Base-by-base conservation (phyloP, 768 basidiomycete genomes). In the Lactarius evosmus region DNA sequence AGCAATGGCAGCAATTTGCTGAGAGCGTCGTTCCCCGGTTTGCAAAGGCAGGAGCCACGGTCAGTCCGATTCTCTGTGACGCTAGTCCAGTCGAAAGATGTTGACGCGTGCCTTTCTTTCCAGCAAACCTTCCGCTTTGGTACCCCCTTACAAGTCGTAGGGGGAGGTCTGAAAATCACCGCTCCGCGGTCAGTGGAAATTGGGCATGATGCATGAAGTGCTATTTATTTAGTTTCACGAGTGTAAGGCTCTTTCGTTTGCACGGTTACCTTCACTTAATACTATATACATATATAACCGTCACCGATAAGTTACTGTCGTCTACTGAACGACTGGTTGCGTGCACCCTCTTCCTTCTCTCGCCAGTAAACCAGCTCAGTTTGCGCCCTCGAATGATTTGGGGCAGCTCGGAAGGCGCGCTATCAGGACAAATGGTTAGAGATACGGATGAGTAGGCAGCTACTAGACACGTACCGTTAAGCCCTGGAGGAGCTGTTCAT, bases 361-460 rank as follows among this genome's bases (percentile, higher is more conserved):
- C 89, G 82, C 90, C 94, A 97, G 74, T 87, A 93, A 4, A 84
- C 85, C 44, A 94, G 82, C 71, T 98, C 95, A 62, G 84, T 83
- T 72, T 96, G 95, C 1, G 89, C 82, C 72, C 93, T 93, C 1
- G 89, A 85, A 73, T 97, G 95, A 7, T 86, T 87, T 2, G 84
- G 68, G 51, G 68, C 86, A 50, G 85, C 79, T 50, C 85, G 85
- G 1, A 86, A 83, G 9, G 84, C 87, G 71, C 81, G 85, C 88
- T 89, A 69, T 49, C 46, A 64, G 33, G 41, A 54, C 44, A 44
- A 61, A 59, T 4, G 59, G 19, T 19, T 44, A 29, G 29, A 64
- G 22, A 33, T 11, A 22, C 62, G 54, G 67, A 2, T 50, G 36
- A 49, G n/a, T 34, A 25, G 40, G 34, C 55, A 38, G 9, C 49